Conservation (phyloP, 2,329 filamentous ascomycete genomes). For the Monilinia vaccinii-corymbosi region DNA sequence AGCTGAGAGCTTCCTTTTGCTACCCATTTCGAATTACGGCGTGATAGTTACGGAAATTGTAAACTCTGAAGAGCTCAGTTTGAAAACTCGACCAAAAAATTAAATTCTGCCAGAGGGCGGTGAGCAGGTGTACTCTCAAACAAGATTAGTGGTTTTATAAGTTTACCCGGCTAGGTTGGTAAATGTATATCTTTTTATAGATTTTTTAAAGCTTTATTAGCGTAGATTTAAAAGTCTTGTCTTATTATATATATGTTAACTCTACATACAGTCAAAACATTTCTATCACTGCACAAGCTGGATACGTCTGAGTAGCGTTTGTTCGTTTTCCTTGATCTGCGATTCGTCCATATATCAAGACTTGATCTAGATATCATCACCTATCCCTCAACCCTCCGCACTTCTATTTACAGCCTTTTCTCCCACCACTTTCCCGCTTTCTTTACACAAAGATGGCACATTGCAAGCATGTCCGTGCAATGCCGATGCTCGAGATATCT, state of each 20-base stretch:
- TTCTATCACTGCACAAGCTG: not conserved
- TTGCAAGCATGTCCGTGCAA: not conserved
- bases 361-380: not conserved
- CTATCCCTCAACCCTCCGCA: not conserved
- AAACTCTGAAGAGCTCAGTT: not conserved
- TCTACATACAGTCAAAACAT: too few species aligned
- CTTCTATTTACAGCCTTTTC: not conserved
- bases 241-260: too few species aligned
- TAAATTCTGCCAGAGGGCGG: constrained; percentile 7
- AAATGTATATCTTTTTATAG: too few species aligned
- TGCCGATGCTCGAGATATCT: not conserved
- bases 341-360: not conserved
- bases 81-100: constrained; percentile 9
- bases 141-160: not conserved
- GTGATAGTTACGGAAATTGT: not conserved
- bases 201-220: too few species aligned
- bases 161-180: not conserved
- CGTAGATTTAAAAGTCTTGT: too few species aligned
- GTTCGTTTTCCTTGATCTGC: not conserved
- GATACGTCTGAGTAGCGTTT: not conserved
- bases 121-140: not conserved
- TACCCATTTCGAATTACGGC: constrained; percentile 30
- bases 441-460: not conserved
- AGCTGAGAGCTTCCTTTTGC: constrained; percentile 36
- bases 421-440: not conserved